These are phyloP conservation scores for Lipomyces oligophaga DNA, from an alignment of 805 yeast species.

Conservation along the genomic window DNA sequence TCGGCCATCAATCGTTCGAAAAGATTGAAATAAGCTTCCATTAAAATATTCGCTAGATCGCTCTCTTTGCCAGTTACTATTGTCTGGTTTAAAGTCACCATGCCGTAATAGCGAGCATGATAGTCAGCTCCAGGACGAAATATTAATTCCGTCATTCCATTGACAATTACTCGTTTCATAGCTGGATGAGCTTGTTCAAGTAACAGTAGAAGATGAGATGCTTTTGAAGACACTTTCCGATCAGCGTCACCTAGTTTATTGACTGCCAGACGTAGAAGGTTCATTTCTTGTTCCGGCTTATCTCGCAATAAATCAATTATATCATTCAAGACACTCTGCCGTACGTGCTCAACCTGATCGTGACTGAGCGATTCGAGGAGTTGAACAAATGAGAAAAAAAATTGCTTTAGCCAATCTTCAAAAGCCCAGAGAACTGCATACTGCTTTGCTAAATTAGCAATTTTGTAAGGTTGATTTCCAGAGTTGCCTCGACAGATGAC, in stretches of 20 bases:
- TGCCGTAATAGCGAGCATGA: conserved; percentile 83
- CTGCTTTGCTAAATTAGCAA: conserved; percentile 39
- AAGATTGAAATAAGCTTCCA: conserved; percentile 78
- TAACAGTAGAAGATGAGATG: conserved; percentile 74
- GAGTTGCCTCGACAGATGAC: conserved; percentile 31
- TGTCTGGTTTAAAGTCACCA: conserved; percentile 87
- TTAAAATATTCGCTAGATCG: conserved; percentile 75
- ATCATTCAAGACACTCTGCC: conserved; percentile 70
- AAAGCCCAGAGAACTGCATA: conserved; percentile 73
- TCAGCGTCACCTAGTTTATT: conserved; percentile 93
- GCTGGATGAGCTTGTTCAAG: conserved; percentile 91
- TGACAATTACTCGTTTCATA: conserved; percentile 79
- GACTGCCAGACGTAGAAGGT: conserved; percentile 79
- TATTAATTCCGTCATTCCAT: conserved; percentile 74
- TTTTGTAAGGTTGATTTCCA: conserved; percentile 2
- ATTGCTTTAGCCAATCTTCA: conserved; percentile 81
- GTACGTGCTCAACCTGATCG: conserved; percentile 85
- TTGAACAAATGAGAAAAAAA: conserved; percentile 71
- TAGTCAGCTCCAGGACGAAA: conserved; percentile 71
- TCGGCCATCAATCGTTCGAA: conserved; percentile 79
- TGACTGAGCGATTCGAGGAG: conserved; percentile 76
- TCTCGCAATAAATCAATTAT: conserved; percentile 73
- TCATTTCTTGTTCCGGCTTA: conserved; percentile 96
- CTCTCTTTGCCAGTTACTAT: conserved; percentile 74
- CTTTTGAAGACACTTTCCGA: conserved; percentile 82